These are phyloP conservation scores for Microstroma glucosiphilum DNA, from an alignment of 1,284 basidiomycete species.

Conservation along the genomic window DNA sequence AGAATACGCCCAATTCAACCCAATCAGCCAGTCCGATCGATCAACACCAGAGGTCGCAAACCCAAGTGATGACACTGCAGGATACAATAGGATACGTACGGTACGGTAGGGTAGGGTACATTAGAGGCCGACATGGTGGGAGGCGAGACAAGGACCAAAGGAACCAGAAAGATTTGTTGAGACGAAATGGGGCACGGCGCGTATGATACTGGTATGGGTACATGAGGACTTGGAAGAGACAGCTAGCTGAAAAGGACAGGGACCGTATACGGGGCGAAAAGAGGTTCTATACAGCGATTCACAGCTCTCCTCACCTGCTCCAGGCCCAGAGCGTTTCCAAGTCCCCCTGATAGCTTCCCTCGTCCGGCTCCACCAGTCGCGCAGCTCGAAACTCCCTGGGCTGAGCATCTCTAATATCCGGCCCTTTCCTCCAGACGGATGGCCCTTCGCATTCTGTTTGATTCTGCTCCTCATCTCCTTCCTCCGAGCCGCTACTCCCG, in stretches of 20 bases:
- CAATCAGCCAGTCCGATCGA: too few species aligned
- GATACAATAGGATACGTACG: too few species aligned
- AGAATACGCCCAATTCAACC: too few species aligned
- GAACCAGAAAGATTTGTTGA: neutral
- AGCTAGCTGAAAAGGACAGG: too few species aligned
- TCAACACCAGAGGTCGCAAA: too few species aligned
- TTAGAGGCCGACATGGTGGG: too few species aligned
- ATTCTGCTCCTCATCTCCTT: neutral
- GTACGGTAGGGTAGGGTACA: too few species aligned
- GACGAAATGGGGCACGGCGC: neutral
- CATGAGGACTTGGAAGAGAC: neutral
- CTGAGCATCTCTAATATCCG: neutral
- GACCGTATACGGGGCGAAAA: too few species aligned
- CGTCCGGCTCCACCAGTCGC: neutral
- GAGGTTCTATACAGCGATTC: too few species aligned
- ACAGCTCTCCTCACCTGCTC: neutral
- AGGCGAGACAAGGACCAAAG: neutral
- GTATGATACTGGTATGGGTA: neutral
- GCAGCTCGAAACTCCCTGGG: neutral
- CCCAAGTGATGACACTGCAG: too few species aligned
- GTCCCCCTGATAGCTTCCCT: neutral
- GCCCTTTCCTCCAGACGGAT: neutral
- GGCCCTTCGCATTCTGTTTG: neutral
- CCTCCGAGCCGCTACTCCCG: neutral
- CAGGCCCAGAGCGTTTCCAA: slow-evolving; percentile 1